phyloP scores from a whole-genome alignment of 2,329 filamentous ascomycete species.

The Xylariaceae sp. region DNA sequence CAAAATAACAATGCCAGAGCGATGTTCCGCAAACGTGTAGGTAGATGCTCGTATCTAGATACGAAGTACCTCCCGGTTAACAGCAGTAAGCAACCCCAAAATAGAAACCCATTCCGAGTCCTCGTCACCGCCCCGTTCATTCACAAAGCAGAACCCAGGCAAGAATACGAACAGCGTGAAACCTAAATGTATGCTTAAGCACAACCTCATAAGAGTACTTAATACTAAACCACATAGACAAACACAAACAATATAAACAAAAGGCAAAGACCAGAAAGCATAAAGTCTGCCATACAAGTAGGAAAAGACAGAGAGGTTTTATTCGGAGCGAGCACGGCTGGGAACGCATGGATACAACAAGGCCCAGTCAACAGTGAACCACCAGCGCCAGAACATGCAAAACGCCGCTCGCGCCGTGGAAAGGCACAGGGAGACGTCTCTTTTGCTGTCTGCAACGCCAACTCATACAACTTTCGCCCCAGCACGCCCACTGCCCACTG shows the following conservation, averaged over 20 bases:
- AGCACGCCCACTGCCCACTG: constrained; percentile 34
- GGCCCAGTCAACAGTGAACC: constrained; percentile 16
- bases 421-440: constrained; percentile 28
- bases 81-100: too few species aligned
- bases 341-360: constrained; percentile 24
- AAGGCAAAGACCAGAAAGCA: not conserved
- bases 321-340: constrained; percentile 28
- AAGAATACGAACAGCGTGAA: too few species aligned
- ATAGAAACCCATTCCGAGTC: not conserved
- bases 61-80: too few species aligned
- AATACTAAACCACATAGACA: not conserved
- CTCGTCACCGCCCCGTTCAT: too few species aligned
- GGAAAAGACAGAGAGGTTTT: constrained; percentile 21
- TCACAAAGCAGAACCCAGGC: too few species aligned
- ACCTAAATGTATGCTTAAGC: too few species aligned
- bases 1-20: too few species aligned
- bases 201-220: too few species aligned
- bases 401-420: constrained; percentile 23
- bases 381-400: constrained; percentile 17
- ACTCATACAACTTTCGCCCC: constrained; percentile 39
- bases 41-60: too few species aligned
- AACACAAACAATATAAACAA: not conserved
- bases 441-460: constrained; percentile 34
- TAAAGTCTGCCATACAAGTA: constrained; percentile 6
- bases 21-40: too few species aligned